A percentile compares a stretch with the other conserved stretches of the same genome.
phyloP scores from a whole-genome alignment of 2,329 filamentous ascomycete genomes.

The Colletotrichum acutatum region DNA sequence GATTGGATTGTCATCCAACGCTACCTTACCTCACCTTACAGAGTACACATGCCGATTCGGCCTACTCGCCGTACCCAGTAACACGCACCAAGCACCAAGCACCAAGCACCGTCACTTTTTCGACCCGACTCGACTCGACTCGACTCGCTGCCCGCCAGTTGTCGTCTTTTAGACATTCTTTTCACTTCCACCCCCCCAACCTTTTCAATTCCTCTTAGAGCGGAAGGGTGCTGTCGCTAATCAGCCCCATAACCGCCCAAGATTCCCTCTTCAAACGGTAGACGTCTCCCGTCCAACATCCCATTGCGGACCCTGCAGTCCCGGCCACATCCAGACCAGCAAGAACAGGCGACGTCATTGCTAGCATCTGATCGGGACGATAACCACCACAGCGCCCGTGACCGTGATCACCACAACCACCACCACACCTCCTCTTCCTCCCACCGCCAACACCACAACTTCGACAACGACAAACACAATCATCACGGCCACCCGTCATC shows the following conservation, averaged over 20 bases:
- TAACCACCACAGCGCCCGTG: conserved; percentile 54
- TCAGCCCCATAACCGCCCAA: conserved; percentile 83
- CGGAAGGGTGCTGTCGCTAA: conserved; percentile 77
- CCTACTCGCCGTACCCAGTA: conserved; percentile 6
- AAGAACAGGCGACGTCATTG: conserved; percentile 57
- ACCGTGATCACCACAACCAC: conserved; percentile 41
- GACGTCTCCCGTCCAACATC: conserved; percentile 84
- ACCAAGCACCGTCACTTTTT: background rate
- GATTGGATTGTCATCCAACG: background rate
- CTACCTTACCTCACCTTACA: background rate
- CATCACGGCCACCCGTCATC: conserved; percentile 59
- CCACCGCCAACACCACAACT: conserved; percentile 52
- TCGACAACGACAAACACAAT: conserved; percentile 55
- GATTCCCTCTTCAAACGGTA: conserved; percentile 81
- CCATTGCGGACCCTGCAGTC: conserved; percentile 80
- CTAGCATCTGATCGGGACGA: conserved; percentile 49
- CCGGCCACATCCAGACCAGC: conserved; percentile 47
- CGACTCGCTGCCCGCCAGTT: conserved; percentile 15
- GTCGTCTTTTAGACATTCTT: conserved; percentile 43
- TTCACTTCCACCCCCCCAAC: conserved; percentile 42
- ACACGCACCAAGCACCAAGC: background rate
- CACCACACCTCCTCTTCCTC: conserved; percentile 33
- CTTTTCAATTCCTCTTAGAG: conserved; percentile 46
- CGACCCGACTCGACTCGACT: conserved; percentile 1
- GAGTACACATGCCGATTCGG: conserved; percentile 13